Percentiles rank a stretch among this genome's conserved stretches.
Evolutionary conservation across 306 rosid genomes (phyloP).

Genomic region (Gastrolobium bilobum): DNA sequence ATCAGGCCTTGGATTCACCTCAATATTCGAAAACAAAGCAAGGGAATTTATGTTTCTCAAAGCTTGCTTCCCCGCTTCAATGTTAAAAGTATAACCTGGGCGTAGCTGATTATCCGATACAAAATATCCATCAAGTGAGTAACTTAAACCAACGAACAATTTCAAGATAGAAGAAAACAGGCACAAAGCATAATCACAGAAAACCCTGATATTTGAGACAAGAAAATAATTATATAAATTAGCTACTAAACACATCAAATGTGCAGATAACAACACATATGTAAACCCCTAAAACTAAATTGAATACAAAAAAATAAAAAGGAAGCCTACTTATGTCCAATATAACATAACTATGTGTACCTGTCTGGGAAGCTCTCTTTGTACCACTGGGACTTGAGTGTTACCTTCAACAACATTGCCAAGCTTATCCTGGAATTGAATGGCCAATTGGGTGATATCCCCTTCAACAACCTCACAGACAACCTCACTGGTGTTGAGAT

Average conservation of each 20-base stretch:
- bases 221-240: background rate
- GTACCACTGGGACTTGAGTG: slow-evolving; percentile 78
- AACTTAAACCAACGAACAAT: slow-evolving; percentile 10
- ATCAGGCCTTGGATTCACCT: slow-evolving; percentile 96
- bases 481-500: slow-evolving; percentile 90
- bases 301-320: background rate
- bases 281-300: background rate
- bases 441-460: slow-evolving; percentile 81
- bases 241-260: slow-evolving; percentile 6
- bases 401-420: slow-evolving; percentile 95
- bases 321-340: background rate
- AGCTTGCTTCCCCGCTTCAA: slow-evolving; percentile 99
- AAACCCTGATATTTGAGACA: background rate
- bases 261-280: background rate
- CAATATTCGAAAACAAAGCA: slow-evolving; percentile 92
- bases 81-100: slow-evolving; percentile 81
- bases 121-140: slow-evolving; percentile 52
- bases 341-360: slow-evolving; percentile 47
- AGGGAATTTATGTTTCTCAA: slow-evolving; percentile 89
- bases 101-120: slow-evolving; percentile 70
- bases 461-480: slow-evolving; percentile 99
- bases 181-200: slow-evolving; percentile 26
- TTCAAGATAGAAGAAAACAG: slow-evolving; percentile 28
- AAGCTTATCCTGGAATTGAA: slow-evolving; percentile 93
- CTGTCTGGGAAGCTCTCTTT: slow-evolving; percentile 90